Evolutionary conservation across 2,329 filamentous ascomycete genomes (phyloP), one percentile per base, ranked within the genome.

Genomic region (Alternaria consortialis): DNA sequence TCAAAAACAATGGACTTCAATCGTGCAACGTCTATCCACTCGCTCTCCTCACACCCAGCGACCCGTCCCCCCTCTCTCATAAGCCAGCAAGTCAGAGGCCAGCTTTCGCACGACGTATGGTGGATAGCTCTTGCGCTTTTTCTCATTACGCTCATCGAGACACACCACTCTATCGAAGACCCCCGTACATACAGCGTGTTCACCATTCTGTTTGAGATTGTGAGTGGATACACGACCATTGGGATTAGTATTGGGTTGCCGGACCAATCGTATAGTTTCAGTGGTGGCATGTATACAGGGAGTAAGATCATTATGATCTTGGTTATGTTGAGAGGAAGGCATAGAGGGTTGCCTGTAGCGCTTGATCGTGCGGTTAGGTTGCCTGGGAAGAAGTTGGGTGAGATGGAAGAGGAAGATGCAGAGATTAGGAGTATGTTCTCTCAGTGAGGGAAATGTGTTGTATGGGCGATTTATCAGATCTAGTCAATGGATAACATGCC

Each of bases 21-120:
- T 5, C 66, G 66, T 50, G 63, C 62, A 23, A 57, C 58, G n/a
- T 70, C 67, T 5, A 51, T 67, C 25, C 67, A 70, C 53, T 68
- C 66, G 2, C 62, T 70, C 11, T 47, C 58, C 20, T 52, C 57
- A 20, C 64, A 70, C 31, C 54, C 64, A 20, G 54, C 47, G 7
- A 66, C 64, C 17, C 51, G 43, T 11, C 66, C 68, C 4, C 68
- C 68, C 20, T 66, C 62, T 40, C 68, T 70, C 46, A 54, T 69
- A 31, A 69, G 59, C 8, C 68, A 70, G 34, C 68, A 70, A 55
- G 58, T 70, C 15, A 66, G 68, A 7, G 66, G 68, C 56, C 68
- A 70, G 46, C 65, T 70, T 27, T 66, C 62, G 7, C 65, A 69
- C 60, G 68, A 70, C 47, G 66, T 70, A 31, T 70, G 68, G 68